Conservation (phyloP, 257 asterid species). For the Hygrophila difformis region DNA sequence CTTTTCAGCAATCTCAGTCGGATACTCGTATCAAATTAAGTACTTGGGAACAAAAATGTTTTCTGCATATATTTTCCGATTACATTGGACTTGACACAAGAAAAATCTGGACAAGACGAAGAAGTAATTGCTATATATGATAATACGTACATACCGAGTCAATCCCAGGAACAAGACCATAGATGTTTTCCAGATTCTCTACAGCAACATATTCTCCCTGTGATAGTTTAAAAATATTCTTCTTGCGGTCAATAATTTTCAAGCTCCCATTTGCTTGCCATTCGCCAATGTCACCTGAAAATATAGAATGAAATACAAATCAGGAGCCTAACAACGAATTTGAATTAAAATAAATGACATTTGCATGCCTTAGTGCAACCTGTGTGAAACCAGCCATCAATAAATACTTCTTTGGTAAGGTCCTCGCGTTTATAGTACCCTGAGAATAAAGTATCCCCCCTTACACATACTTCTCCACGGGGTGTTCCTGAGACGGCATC, state of each 20-base stretch:
- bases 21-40: no score
- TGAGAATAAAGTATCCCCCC: constrained; percentile 72
- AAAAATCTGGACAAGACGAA: neutral
- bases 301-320: constrained; percentile 5
- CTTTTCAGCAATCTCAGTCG: no score
- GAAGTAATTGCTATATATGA: no score
- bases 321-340: constrained; percentile 7
- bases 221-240: constrained; percentile 92
- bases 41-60: no score
- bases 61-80: neutral
- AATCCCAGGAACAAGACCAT: constrained; percentile 44
- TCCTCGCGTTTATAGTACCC: constrained; percentile 92
- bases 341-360: constrained; percentile 10
- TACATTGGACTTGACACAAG: neutral
- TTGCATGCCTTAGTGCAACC: constrained; percentile 32
- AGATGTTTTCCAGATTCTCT: constrained; percentile 85
- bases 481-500: constrained; percentile 79
- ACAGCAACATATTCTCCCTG: constrained; percentile 99
- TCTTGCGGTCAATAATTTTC: constrained; percentile 90
- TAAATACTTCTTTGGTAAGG: constrained; percentile 77
- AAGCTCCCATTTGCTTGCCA: constrained; percentile 90
- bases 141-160: constrained; percentile 61
- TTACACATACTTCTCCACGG: constrained; percentile 86
- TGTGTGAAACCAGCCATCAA: constrained; percentile 98
- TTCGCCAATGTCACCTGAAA: constrained; percentile 84